Evolutionary conservation across 495 filamentous ascomycete species (phyloP).

Genomic region (Aspergillus diversus): DNA sequence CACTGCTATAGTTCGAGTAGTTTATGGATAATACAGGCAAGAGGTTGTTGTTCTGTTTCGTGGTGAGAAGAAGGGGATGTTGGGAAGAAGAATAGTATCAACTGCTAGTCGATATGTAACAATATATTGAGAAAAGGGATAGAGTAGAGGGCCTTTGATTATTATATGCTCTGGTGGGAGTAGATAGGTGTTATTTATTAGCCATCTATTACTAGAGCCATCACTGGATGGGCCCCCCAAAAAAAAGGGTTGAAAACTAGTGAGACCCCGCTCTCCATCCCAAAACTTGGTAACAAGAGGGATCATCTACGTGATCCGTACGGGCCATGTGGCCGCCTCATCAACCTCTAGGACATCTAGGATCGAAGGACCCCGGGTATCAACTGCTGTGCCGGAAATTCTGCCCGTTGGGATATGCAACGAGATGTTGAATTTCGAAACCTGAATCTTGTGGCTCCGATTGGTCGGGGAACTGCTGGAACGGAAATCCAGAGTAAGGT

Average conservation of each 20-base stretch:
- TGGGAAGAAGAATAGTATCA: too few species aligned
- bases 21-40: slow-evolving; percentile 2
- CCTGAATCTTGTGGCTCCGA: slow-evolving; percentile 2
- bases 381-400: not conserved
- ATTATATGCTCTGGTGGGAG: too few species aligned
- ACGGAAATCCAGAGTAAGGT: slow-evolving; percentile 4
- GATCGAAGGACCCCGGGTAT: not conserved
- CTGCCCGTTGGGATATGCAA: not conserved
- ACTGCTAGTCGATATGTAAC: too few species aligned
- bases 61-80: not conserved
- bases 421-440: slow-evolving; percentile 7
- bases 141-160: too few species aligned
- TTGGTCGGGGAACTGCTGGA: slow-evolving; percentile 9
- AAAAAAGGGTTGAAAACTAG: not conserved
- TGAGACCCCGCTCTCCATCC: not conserved
- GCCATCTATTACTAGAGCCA: too few species aligned
- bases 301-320: slow-evolving; percentile 11
- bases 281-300: not conserved
- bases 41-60: not conserved
- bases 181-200: too few species aligned
- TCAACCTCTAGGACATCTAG: not conserved
- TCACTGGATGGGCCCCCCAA: not conserved
- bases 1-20: not conserved
- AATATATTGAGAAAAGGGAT: too few species aligned
- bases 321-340: slow-evolving; percentile 3